Conservation (phyloP, 2,329 filamentous ascomycete species). For the Colletotrichum gigasporum region DNA sequence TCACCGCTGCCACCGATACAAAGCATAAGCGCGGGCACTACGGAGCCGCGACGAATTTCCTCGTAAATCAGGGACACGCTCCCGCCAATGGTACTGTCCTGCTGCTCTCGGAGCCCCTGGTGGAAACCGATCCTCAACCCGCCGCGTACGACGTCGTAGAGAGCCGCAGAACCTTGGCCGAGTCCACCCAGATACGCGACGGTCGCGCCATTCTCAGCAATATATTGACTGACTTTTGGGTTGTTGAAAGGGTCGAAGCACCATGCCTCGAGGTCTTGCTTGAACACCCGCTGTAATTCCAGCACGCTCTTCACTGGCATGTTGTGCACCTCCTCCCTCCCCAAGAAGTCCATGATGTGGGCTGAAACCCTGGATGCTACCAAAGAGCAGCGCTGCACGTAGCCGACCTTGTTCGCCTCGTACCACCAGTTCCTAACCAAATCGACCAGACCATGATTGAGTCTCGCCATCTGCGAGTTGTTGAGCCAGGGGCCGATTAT, state of each 20-base stretch:
- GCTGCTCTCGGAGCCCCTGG: conserved; percentile 40
- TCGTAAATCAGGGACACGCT: conserved; percentile 44
- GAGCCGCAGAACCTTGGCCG: conserved; percentile 40
- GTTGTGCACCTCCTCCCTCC: neutral
- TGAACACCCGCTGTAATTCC: neutral
- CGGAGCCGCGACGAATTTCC: conserved; percentile 17
- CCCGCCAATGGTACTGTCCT: conserved; percentile 44
- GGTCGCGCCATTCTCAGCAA: neutral
- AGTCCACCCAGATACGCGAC: conserved; percentile 32
- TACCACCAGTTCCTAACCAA: conserved; percentile 38
- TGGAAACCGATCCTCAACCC: conserved; percentile 40
- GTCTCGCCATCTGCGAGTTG: conserved; percentile 33
- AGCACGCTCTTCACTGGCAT: neutral
- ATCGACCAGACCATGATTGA: conserved; percentile 32
- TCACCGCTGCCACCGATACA: neutral
- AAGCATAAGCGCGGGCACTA: conserved; percentile 17
- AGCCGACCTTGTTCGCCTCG: conserved; percentile 21
- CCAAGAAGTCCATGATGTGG: conserved; percentile 6
- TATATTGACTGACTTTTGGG: neutral
- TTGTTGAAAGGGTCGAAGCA: conserved; percentile 6
- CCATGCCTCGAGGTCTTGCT: conserved; percentile 21
- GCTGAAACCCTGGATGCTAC: conserved; percentile 16
- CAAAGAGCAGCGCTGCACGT: conserved; percentile 11
- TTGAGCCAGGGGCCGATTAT: conserved; percentile 9
- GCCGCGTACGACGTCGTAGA: conserved; percentile 43